Conservation (phyloP, 257 asterid species). For the Echium plantagineum region DNA sequence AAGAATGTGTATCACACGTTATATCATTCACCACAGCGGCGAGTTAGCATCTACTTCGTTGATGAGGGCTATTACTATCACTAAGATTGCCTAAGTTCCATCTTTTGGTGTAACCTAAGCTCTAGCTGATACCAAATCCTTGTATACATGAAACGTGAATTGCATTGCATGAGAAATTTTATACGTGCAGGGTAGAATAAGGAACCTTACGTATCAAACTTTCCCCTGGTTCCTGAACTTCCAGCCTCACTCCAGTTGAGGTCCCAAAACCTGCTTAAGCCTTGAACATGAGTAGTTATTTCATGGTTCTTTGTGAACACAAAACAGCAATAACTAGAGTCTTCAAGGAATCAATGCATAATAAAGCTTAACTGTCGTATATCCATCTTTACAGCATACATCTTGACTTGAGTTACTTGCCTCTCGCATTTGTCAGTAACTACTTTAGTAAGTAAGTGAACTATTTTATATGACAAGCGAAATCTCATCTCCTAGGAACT, state of each 20-base stretch:
- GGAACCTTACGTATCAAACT: slow-evolving; percentile 29
- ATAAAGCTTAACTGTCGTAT: background rate
- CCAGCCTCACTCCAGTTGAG: slow-evolving; percentile 54
- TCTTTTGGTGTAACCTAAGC: background rate
- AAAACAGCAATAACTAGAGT: background rate
- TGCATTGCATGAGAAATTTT: background rate
- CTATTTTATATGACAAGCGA: background rate
- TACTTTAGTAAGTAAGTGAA: background rate
- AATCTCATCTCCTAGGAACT: background rate
- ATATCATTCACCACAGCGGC: background rate
- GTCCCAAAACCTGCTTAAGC: slow-evolving; percentile 45
- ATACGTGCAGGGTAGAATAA: background rate
- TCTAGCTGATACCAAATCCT: background rate
- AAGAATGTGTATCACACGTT: background rate
- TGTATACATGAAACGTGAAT: background rate
- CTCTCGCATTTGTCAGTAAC: background rate
- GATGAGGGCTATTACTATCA: background rate
- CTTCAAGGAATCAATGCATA: background rate
- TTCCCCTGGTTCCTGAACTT: slow-evolving; percentile 34
- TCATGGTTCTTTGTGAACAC: background rate
- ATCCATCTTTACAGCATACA: background rate
- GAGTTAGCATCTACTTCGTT: background rate
- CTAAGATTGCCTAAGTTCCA: background rate
- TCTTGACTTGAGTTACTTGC: background rate
- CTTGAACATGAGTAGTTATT: background rate